Percentiles rank a stretch among this genome's conserved stretches.
Evolutionary conservation across 768 basidiomycete genomes (phyloP).

Genomic region (Gymnopilus junonius): DNA sequence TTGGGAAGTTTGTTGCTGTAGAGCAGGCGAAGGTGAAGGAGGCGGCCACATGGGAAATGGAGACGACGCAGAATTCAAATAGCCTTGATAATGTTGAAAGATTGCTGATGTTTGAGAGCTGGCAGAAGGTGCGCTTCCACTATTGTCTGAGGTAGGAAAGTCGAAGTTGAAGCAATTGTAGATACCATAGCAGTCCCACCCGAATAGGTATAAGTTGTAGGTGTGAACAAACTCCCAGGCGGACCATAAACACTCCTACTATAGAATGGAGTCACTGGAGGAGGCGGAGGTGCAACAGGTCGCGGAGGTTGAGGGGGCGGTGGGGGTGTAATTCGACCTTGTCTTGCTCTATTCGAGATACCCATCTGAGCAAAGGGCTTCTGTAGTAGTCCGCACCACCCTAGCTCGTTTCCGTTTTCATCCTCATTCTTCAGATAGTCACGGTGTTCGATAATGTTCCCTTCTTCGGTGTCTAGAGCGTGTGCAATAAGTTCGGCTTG

Average conservation of each 20-base stretch:
- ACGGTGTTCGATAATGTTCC: conserved; percentile 77
- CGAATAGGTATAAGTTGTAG: conserved; percentile 28
- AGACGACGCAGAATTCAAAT: conserved; percentile 12
- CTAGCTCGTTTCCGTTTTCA: conserved; percentile 76
- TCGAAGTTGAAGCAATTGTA: conserved; percentile 13
- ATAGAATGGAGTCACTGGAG: conserved; percentile 14
- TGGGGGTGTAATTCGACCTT: conserved; percentile 48
- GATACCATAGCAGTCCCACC: conserved; percentile 22
- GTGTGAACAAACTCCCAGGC: conserved; percentile 27
- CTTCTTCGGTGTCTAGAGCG: conserved; percentile 87
- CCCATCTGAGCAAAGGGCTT: conserved; percentile 73
- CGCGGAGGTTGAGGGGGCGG: conserved; percentile 25
- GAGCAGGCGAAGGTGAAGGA: not conserved
- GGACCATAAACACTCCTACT: conserved; percentile 28
- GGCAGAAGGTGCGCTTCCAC: conserved; percentile 2
- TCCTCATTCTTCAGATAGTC: conserved; percentile 83
- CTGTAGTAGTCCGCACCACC: conserved; percentile 61
- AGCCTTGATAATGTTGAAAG: conserved; percentile 22
- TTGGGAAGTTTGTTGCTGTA: not conserved
- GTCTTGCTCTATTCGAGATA: conserved; percentile 66
- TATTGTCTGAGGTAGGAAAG: not conserved
- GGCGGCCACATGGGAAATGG: conserved; percentile 30
- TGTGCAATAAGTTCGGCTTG: conserved; percentile 86
- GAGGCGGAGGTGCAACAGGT: conserved; percentile 16
- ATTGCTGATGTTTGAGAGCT: conserved; percentile 16